Base-by-base conservation (phyloP, 2,329 filamentous ascomycete genomes). In the Curvularia hawaiiensis region DNA sequence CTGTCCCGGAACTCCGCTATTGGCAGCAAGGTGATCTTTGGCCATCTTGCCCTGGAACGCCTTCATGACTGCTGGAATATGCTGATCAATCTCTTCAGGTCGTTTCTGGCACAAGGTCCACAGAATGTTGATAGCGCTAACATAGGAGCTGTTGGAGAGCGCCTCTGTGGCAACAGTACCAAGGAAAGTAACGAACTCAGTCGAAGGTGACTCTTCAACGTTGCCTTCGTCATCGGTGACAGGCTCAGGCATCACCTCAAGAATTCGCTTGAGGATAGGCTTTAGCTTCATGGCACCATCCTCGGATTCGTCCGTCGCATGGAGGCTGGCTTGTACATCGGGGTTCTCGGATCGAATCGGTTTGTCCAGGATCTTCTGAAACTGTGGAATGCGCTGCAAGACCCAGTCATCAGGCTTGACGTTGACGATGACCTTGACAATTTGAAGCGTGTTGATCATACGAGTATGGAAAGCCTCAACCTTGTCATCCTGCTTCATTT, bases 341-440 rank as follows among this genome's bases (percentile, higher is more conserved):
- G 92, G 86, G 63, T 93, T 90, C 64, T 98, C 94, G 3, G 89
- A 94, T 68, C 90, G 91, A 52, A 99, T 79, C 12, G 90, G 87
- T 79, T 96, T 97, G 62, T 97, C 93, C 14, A 98, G 79, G 12
- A 98, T 86, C 72, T 92, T 96, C 74, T 97, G 92, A 28, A 98
- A 83, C 28, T 87, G 82, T 0, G 88, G 78, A 67, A 96, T 84
- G 63, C 92, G 91, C 68, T 87, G 87, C 51, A 92, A 79, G 38
- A 98, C 88, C 95, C 95, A 99, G 3, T 97, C 91, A 69, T 97
- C 89, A 0, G 90, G 82, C 76, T 97, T 96, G 61, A 89, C 88
- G 67, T 95, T 92, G 58, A 98, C 82, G 47, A 99, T 88, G 58
- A 97, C 90, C 47, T 94, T 90, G 59, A 99, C 83, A 40, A 98